Evolutionary conservation across 352 stramenopile species (phyloP), one percentile per base, ranked within the genome.

Genomic region (Plasmopara muralis): DNA sequence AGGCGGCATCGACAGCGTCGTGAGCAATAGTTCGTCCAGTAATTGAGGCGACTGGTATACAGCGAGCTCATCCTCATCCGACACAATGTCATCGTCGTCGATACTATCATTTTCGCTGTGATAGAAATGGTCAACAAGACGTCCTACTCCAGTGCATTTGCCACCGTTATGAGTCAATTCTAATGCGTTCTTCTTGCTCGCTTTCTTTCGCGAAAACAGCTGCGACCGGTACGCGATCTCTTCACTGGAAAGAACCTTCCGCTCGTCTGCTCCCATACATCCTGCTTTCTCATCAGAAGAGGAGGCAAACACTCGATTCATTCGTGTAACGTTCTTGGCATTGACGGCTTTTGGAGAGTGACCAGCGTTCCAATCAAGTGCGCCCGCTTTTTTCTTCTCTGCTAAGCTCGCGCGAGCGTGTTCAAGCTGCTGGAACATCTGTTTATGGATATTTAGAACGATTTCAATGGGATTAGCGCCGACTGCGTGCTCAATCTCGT

Each of bases 401-500:
- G 53, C 43, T 5, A 66, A 34, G 20, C n/a, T 47, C 50, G 75
- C 54, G 4, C 79, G 61, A 40, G 77, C 68, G 4, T 52, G 47
- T 48, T 86, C 73, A 0, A 88, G 54, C 0, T 57, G 62, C 55
- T 88, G 85, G 53, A 72, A 74, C 74, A 88, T 86, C 28, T 86
- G 77, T 7, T 83, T 74, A 6, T 73, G 74, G 9, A 84, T 85
- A 40, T 86, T 85, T 2, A 88, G 60, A n/a, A 85, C 65, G 33
- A 88, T 63, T 7, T 60, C 63, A 28, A 88, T 77, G 33, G 70
- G 71, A 39, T 88, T 73, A 0, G 62, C 59, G 13, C 73, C 54
- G 3, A 90, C 79, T 12, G 79, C 79, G 14, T 73, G 76, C 9
- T 90, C 76, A 25, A 88, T 83, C 37, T 90, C 79, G n/a, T 90